These are phyloP conservation scores for Pseudonectria buxi DNA, from an alignment of 2,329 filamentous ascomycete species.

Conservation along the genomic window DNA sequence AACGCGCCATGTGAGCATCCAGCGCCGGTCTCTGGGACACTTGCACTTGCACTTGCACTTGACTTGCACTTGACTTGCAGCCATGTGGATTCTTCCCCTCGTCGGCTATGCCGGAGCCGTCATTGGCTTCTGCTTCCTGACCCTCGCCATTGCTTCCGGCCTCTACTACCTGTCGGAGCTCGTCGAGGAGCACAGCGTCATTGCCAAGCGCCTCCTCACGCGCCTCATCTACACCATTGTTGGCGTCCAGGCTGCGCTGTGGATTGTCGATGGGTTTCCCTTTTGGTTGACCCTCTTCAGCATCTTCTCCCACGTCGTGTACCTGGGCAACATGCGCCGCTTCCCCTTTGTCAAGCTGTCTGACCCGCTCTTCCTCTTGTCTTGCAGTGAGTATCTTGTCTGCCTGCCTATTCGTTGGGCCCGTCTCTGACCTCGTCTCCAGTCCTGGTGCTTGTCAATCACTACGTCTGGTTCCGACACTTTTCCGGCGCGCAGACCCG, in stretches of 20 bases:
- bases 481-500: conserved; percentile 63
- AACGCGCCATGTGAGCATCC: conserved; percentile 18
- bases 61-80: conserved; percentile 28
- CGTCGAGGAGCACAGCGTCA: conserved; percentile 93
- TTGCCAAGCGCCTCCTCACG: conserved; percentile 80
- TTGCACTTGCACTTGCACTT: conserved; percentile 8
- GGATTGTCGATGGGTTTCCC: conserved; percentile 80
- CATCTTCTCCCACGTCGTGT: conserved; percentile 74
- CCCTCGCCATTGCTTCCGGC: conserved; percentile 92
- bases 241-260: conserved; percentile 64
- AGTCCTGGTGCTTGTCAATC: conserved; percentile 81
- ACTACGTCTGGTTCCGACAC: conserved; percentile 93
- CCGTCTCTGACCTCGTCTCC: neutral
- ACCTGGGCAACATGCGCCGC: conserved; percentile 74
- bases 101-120: conserved; percentile 83
- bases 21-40: conserved; percentile 8
- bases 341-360: conserved; percentile 76
- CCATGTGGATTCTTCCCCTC: conserved; percentile 92
- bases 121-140: conserved; percentile 88
- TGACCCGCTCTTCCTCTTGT: conserved; percentile 78
- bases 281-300: conserved; percentile 66
- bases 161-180: conserved; percentile 97
- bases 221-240: conserved; percentile 81
- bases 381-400: conserved; percentile 58
- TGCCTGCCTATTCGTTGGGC: accelerated